Base-by-base conservation (phyloP, 2,329 filamentous ascomycete genomes). In the Cylindrodendrum hubeiense region DNA sequence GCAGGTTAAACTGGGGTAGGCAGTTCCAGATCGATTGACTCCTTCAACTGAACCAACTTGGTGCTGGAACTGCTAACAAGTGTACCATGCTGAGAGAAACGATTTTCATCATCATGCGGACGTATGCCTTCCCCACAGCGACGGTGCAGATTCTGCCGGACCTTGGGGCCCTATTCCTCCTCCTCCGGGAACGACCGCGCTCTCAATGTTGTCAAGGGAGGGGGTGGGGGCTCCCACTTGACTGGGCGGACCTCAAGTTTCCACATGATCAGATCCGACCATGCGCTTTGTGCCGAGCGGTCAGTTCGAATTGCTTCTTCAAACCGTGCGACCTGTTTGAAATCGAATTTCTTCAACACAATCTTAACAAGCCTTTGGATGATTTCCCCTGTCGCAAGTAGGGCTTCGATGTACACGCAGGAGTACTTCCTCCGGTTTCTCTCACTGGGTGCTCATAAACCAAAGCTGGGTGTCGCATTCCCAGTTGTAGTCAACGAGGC, bases 401-500 rank as follows among this genome's bases (percentile, higher is more conserved):
- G 61, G 0, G 69, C 64, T 30, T 81, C 76, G 2, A 79, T 55
- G 30, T 79, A 77, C 1, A 81, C 37, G 4, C 71, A 71, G 1
- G 76, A 68, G 41, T 78, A 79, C 46, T 79, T 72, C 8, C 78
- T 77, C 3, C 60, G 15, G 60, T 81, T 82, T 21, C 71, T 67
- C 1, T 67, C 1, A 70, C 60, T 0, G 75, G 70, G 1, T 68
- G 55, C 41, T 79, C 74, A 67, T 84, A 82, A 1, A 79, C 65
- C 3, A 73, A 53, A 0, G 50, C 47, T 0, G 75, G 54, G 3
- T 81, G 3, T 76, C 53, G 43, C 81, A 82, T 10, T 80, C 71
- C 76, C 82, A 85, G 3, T 75, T 75, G 33, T 75, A 76, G 63
- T 76, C 75, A 6, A 81, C 71, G 0, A 77, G 55, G 49, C 78